Conservation (phyloP, 164 flowering plant species). For the Tinospora cordifolia region DNA sequence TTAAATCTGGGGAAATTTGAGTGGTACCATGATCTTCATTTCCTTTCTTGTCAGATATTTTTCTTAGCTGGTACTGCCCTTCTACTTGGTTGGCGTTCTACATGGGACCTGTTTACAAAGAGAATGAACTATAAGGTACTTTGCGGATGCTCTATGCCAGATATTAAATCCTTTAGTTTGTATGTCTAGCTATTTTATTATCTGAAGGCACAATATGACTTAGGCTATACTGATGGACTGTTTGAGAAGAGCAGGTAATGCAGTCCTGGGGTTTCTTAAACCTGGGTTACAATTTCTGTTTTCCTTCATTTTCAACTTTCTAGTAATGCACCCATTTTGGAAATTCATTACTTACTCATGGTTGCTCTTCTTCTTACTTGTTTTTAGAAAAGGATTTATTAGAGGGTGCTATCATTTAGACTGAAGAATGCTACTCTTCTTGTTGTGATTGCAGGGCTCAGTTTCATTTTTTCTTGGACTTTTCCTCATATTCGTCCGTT, state of each 20-base stretch:
- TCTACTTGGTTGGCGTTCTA: constrained; percentile 64
- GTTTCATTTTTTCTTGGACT: constrained; percentile 58
- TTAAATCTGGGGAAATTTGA: neutral
- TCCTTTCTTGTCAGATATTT: constrained; percentile 38
- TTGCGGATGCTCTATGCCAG: neutral
- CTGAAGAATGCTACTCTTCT: neutral
- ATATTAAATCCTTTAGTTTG: neutral
- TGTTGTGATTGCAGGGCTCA: constrained; percentile 48
- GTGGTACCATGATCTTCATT: constrained; percentile 5
- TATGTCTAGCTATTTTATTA: neutral
- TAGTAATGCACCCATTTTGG: neutral
- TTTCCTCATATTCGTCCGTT: constrained; percentile 65
- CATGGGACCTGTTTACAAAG: constrained; percentile 51
- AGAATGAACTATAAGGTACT: constrained; percentile 59
- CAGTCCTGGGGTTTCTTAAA: no score
- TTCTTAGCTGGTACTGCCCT: constrained; percentile 53
- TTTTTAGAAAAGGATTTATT: neutral
- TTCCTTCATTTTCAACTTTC: neutral
- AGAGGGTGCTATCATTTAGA: neutral
- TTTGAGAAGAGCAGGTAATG: no score
- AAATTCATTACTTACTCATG: neutral
- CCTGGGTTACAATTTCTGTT: neutral
- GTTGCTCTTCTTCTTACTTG: neutral
- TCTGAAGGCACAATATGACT: no score
- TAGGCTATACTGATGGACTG: no score